These are phyloP conservation scores for Metarhizium album DNA, from an alignment of 2,329 filamentous ascomycete genomes.

Conservation along the genomic window DNA sequence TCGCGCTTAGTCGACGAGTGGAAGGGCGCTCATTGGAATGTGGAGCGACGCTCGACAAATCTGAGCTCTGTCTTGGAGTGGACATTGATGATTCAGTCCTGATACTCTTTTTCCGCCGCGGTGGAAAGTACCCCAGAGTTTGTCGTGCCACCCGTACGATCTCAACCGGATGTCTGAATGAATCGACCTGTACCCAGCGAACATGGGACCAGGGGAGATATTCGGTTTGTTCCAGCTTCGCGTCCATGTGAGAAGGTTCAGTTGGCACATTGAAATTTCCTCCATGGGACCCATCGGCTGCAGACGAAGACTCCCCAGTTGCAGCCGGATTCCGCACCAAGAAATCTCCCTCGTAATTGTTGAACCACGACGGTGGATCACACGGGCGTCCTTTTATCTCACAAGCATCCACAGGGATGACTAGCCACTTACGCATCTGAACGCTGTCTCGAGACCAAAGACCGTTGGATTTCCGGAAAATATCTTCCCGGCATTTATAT, in stretches of 20 bases:
- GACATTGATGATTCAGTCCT: constrained; percentile 53
- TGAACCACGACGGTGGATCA: constrained; percentile 35
- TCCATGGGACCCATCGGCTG: constrained; percentile 20
- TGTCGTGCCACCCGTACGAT: constrained; percentile 75
- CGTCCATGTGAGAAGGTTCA: constrained; percentile 15
- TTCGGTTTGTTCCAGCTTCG: constrained; percentile 28
- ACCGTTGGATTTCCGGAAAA: constrained; percentile 78
- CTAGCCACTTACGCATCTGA: constrained; percentile 68
- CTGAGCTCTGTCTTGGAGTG: constrained; percentile 57
- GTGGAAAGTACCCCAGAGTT: constrained; percentile 83
- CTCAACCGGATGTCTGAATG: constrained; percentile 58
- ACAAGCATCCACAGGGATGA: constrained; percentile 84
- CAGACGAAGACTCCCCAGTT: constrained; percentile 15
- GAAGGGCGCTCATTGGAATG: constrained; percentile 22
- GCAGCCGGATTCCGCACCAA: constrained; percentile 35
- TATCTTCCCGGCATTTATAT: constrained; percentile 76
- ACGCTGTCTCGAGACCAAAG: constrained; percentile 92
- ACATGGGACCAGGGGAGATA: constrained; percentile 75
- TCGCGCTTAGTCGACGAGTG: constrained; percentile 32
- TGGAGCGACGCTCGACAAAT: constrained; percentile 38
- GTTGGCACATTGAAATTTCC: constrained; percentile 32
- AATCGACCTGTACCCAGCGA: constrained; percentile 76
- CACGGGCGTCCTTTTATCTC: constrained; percentile 66
- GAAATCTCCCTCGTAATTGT: constrained; percentile 35
- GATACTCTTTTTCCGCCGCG: constrained; percentile 74